phyloP scores from a whole-genome alignment of 306 rosid species.

The Cicer pinnatifidum region DNA sequence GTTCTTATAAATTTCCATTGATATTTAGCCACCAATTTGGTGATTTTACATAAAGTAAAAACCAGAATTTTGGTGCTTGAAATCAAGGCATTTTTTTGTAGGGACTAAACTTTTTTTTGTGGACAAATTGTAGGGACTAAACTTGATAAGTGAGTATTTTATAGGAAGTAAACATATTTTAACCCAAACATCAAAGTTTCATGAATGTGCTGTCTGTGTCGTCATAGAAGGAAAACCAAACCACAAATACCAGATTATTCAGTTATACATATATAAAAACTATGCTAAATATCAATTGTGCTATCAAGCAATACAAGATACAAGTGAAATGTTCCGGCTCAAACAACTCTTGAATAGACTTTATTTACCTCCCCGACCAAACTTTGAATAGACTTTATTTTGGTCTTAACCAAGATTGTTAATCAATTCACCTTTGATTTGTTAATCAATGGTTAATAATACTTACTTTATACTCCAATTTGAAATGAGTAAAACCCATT shows the following conservation, averaged over 20 bases:
- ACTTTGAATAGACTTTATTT: too few species aligned
- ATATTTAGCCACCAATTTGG: neutral
- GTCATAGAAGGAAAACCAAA: constrained; percentile 17
- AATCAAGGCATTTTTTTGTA: neutral
- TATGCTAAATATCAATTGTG: constrained; percentile 1
- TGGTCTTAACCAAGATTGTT: too few species aligned
- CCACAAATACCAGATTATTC: constrained; percentile 4
- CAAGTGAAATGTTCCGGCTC: neutral
- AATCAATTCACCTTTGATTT: neutral
- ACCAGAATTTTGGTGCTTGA: neutral
- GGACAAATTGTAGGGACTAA: neutral
- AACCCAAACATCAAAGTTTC: constrained; percentile 5
- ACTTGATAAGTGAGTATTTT: neutral
- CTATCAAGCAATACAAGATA: constrained; percentile 27
- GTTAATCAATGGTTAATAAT: neutral
- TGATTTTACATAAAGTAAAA: neutral
- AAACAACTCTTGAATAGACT: neutral
- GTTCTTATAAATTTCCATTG: neutral
- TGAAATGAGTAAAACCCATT: neutral
- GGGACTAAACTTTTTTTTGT: neutral
- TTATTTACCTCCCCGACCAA: too few species aligned
- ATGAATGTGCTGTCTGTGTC: neutral
- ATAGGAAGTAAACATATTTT: neutral
- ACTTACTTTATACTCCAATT: neutral
- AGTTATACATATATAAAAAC: neutral